phyloP scores from a whole-genome alignment of 768 basidiomycete species.

The Trametes villosa region DNA sequence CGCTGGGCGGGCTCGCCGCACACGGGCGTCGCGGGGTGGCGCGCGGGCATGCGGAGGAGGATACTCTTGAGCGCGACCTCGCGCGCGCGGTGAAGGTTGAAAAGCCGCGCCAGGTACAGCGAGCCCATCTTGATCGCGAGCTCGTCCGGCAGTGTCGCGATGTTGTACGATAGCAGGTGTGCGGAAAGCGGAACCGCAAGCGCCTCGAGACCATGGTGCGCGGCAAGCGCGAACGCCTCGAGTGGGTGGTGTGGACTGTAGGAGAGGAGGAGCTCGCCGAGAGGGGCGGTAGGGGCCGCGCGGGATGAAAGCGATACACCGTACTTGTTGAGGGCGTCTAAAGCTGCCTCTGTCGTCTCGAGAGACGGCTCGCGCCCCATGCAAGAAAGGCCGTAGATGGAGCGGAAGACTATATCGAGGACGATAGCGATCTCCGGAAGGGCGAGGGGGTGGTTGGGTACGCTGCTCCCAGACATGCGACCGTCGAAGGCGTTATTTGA shows the following conservation, averaged over 20 bases:
- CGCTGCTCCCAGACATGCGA: constrained; percentile 47
- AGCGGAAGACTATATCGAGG: constrained; percentile 73
- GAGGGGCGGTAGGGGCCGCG: constrained; percentile 34
- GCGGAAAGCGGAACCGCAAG: constrained; percentile 45
- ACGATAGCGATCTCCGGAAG: constrained; percentile 61
- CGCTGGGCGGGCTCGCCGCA: constrained; percentile 27
- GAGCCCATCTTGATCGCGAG: constrained; percentile 43
- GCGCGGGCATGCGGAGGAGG: constrained; percentile 30
- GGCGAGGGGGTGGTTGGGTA: constrained; percentile 52
- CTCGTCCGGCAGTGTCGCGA: constrained; percentile 42
- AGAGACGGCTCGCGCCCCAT: constrained; percentile 72
- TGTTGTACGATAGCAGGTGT: constrained; percentile 41
- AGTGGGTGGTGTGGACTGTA: constrained; percentile 41
- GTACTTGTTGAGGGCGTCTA: constrained; percentile 31
- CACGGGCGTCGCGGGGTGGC: constrained; percentile 26
- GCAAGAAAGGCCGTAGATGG: constrained; percentile 71
- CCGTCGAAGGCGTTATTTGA: constrained; percentile 72
- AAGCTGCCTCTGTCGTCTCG: constrained; percentile 35
- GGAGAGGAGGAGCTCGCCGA: constrained; percentile 39
- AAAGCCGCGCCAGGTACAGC: constrained; percentile 44
- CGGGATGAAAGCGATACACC: constrained; percentile 29
- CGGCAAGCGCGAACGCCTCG: constrained; percentile 47
- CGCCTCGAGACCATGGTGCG: constrained; percentile 35
- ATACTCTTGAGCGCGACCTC: constrained; percentile 38
- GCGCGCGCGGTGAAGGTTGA: constrained; percentile 43